These are phyloP conservation scores for Wickerhamiella domercqiae DNA, from an alignment of 805 yeast species.

Conservation along the genomic window DNA sequence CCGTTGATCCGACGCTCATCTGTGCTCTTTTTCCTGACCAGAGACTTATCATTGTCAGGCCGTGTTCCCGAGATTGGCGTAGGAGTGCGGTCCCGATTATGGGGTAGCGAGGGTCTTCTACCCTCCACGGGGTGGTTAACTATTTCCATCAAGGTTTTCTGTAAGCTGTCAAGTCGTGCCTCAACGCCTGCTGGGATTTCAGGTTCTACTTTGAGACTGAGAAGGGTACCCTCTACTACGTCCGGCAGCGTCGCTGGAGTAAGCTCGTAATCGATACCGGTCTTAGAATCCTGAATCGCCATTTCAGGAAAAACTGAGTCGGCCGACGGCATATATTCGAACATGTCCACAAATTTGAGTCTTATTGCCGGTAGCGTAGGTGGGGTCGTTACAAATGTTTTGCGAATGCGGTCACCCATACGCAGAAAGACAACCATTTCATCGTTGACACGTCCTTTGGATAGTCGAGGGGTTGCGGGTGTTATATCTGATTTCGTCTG, in stretches of 20 bases:
- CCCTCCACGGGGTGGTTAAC: conserved; percentile 8
- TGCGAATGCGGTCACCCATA: conserved; percentile 19
- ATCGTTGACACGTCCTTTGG: too few relatives aligned
- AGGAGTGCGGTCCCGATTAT: conserved; percentile 1
- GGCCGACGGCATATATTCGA: conserved; percentile 65
- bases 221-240: conserved; percentile 41
- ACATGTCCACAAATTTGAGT: conserved; percentile 68
- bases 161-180: conserved; percentile 14
- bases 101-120: neutral
- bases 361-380: conserved; percentile 25
- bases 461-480: too few relatives aligned
- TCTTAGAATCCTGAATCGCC: conserved; percentile 46
- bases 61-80: neutral
- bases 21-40: neutral
- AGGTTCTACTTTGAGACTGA: conserved; percentile 35
- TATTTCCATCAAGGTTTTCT: conserved; percentile 19
- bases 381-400: conserved; percentile 12
- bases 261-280: conserved; percentile 57
- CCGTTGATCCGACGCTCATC: conserved; percentile 2
- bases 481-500: too few relatives aligned
- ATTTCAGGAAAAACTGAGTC: conserved; percentile 58
- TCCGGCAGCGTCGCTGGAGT: conserved; percentile 54
- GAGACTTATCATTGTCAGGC: too few relatives aligned
- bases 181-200: conserved; percentile 16
- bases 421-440: conserved; percentile 21